Percentiles rank a stretch among this genome's conserved stretches.
These are phyloP conservation scores for Cystobasidium slooffiae DNA, from an alignment of 1,284 basidiomycete genomes.

Conservation along the genomic window DNA sequence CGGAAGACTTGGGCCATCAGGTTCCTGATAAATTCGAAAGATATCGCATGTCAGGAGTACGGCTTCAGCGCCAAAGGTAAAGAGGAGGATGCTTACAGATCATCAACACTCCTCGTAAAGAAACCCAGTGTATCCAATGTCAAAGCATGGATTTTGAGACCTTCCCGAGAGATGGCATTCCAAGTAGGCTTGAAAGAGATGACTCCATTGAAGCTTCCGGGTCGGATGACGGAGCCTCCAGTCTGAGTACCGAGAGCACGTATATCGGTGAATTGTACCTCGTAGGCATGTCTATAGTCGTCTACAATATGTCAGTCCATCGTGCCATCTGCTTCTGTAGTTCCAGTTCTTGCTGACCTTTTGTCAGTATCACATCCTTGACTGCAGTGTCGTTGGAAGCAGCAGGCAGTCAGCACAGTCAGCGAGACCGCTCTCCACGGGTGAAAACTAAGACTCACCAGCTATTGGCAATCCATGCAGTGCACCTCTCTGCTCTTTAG, in stretches of 20 bases:
- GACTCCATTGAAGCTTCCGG: slow-evolving; percentile 90
- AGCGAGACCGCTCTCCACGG: slow-evolving; percentile 46
- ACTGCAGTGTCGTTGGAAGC: slow-evolving; percentile 28
- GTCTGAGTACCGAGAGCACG: slow-evolving; percentile 68
- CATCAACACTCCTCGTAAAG: slow-evolving; percentile 49
- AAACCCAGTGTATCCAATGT: slow-evolving; percentile 53
- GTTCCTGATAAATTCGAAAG: background rate
- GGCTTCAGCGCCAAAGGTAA: no score
- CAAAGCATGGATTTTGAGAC: slow-evolving; percentile 56
- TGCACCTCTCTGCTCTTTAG: slow-evolving; percentile 1
- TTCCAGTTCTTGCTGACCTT: background rate
- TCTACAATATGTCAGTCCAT: background rate
- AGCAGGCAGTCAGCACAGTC: slow-evolving; percentile 47
- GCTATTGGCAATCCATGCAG: slow-evolving; percentile 2
- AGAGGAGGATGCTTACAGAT: slow-evolving; percentile 47
- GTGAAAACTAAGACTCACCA: background rate
- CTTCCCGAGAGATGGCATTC: slow-evolving; percentile 85
- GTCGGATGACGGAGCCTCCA: slow-evolving; percentile 87
- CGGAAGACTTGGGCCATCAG: slow-evolving; percentile 48
- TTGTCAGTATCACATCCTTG: slow-evolving; percentile 53
- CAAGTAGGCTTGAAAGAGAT: slow-evolving; percentile 93
- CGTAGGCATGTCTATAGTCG: slow-evolving; percentile 52
- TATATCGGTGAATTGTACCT: slow-evolving; percentile 50
- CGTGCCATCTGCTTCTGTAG: background rate
- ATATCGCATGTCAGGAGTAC: background rate